Percentiles rank a stretch among this genome's conserved stretches.
Evolutionary conservation across 306 rosid species (phyloP).

Genomic region (Sicyos edulis): DNA sequence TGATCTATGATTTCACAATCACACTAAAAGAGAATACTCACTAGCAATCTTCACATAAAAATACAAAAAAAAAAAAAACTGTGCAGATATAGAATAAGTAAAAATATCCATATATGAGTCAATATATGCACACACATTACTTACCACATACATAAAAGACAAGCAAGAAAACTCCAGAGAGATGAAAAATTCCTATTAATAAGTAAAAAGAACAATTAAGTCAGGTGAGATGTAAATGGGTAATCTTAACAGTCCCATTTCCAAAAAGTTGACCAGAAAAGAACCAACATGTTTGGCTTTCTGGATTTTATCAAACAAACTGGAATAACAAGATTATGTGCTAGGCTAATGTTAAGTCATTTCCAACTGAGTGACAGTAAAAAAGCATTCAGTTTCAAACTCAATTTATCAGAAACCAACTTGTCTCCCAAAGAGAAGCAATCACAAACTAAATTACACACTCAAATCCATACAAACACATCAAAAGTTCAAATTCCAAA

Average conservation of each 20-base stretch:
- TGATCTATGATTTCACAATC: too few relatives aligned
- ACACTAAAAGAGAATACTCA: too few relatives aligned
- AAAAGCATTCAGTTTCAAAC: background rate
- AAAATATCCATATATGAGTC: background rate
- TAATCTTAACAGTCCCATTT: constrained; percentile 3
- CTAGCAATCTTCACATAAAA: constrained; percentile 3
- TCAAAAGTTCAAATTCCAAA: background rate
- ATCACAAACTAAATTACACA: background rate
- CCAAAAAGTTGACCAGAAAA: background rate
- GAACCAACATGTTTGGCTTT: constrained; percentile 8
- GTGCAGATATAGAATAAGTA: background rate
- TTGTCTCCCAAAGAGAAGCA: constrained; percentile 13
- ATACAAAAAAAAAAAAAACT: background rate
- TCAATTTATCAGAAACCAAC: background rate
- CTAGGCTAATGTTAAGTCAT: background rate
- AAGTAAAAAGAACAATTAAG: background rate
- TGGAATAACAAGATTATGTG: background rate
- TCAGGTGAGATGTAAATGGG: background rate
- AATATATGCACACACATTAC: background rate
- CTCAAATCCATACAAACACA: background rate
- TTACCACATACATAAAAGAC: background rate
- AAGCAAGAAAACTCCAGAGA: constrained; percentile 3
- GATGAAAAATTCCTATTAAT: background rate
- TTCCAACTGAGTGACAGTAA: background rate
- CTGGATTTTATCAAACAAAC: background rate